Evolutionary conservation across 129 eudicot genomes (phyloP).

Genomic region (Helianthus annuus): HanXRQr2.0-SUNRISE NC_035449.2:38119537-38120036

Average conservation of each 20-base stretch:
- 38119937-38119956: slow-evolving; percentile 47
- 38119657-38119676: slow-evolving; percentile 79
- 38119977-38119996: slow-evolving; percentile 70
- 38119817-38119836: background rate
- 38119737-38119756: background rate
- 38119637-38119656: slow-evolving; percentile 63
- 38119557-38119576: slow-evolving; percentile 83
- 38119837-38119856: background rate
- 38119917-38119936: background rate
- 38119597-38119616: slow-evolving; percentile 73
- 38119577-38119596: slow-evolving; percentile 76
- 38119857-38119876: background rate
- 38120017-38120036: slow-evolving; percentile 1
- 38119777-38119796: background rate
- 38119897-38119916: background rate
- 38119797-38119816: background rate
- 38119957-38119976: slow-evolving; percentile 85
- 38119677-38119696: slow-evolving; percentile 44
- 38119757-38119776: background rate
- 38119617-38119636: slow-evolving; percentile 63
- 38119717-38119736: background rate
- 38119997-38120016: slow-evolving; percentile 62
- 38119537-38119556: slow-evolving; percentile 89
- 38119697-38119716: background rate
- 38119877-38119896: background rate